These are phyloP conservation scores for Achaetomiella virescens DNA, from an alignment of 495 filamentous ascomycete species.

Conservation along the genomic window DNA sequence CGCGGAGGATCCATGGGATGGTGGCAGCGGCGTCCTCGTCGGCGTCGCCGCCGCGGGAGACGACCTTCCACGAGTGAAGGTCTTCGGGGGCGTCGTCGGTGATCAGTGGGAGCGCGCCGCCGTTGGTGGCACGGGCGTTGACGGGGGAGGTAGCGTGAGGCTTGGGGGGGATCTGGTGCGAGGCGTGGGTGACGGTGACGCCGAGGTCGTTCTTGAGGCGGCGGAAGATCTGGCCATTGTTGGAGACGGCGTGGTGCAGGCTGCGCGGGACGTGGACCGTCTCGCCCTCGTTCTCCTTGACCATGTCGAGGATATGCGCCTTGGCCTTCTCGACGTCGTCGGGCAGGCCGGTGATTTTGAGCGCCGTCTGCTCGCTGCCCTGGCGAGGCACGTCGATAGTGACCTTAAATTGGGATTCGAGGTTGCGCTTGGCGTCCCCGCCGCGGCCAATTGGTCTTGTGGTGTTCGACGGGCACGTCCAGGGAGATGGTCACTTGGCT, in stretches of 20 bases:
- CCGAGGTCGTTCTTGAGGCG: slow-evolving; percentile 71
- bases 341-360: slow-evolving; percentile 78
- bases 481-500: slow-evolving; percentile 68
- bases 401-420: slow-evolving; percentile 88
- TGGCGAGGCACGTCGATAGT: slow-evolving; percentile 82
- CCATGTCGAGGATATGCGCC: slow-evolving; percentile 66
- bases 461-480: slow-evolving; percentile 80
- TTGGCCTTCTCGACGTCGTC: slow-evolving; percentile 77
- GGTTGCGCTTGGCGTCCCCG: slow-evolving; percentile 71
- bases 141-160: slow-evolving; percentile 44
- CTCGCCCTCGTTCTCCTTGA: slow-evolving; percentile 85
- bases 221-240: slow-evolving; percentile 90
- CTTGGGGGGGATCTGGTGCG: slow-evolving; percentile 65
- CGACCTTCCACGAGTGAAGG: slow-evolving; percentile 71
- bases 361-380: slow-evolving; percentile 59
- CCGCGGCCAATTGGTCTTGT: slow-evolving; percentile 85
- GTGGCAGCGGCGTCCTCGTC: slow-evolving; percentile 63
- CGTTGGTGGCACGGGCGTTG: slow-evolving; percentile 42
- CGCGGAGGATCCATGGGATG: slow-evolving; percentile 88
- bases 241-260: slow-evolving; percentile 75
- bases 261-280: slow-evolving; percentile 72
- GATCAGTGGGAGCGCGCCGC: slow-evolving; percentile 69
- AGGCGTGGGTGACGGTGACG: slow-evolving; percentile 85
- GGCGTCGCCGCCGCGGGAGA: slow-evolving; percentile 24
- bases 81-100: slow-evolving; percentile 63